Percentiles rank a stretch among this genome's conserved stretches.
Evolutionary conservation across 2,329 filamentous ascomycete species (phyloP).

Genomic region (Fusarium humuli): DNA sequence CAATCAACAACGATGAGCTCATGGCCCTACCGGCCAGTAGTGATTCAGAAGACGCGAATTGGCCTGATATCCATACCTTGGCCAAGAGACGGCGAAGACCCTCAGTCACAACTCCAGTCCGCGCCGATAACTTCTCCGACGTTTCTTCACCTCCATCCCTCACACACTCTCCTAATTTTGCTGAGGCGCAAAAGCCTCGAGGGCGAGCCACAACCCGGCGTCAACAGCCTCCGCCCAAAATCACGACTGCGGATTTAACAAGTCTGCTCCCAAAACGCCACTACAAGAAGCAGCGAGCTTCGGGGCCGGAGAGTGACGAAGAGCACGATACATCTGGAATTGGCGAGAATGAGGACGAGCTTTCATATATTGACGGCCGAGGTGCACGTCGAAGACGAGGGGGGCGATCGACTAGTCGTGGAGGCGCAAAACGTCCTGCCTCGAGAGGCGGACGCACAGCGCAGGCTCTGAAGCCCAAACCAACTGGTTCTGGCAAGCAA

Average conservation of each 20-base stretch:
- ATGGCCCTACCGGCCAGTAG: conserved; percentile 69
- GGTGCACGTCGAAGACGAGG: conserved; percentile 51
- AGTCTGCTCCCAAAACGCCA: conserved; percentile 66
- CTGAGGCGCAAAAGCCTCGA: conserved; percentile 46
- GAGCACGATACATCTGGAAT: conserved; percentile 62
- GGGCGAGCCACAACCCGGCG: conserved; percentile 49
- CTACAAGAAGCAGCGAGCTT: conserved; percentile 54
- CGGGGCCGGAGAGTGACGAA: conserved; percentile 58
- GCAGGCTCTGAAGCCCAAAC: conserved; percentile 43
- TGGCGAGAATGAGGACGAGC: conserved; percentile 67
- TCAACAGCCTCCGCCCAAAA: conserved; percentile 56
- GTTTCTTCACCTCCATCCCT: conserved; percentile 74
- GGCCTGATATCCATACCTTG: conserved; percentile 65
- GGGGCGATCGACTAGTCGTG: conserved; percentile 48
- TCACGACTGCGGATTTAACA: conserved; percentile 67
- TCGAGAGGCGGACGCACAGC: conserved; percentile 45
- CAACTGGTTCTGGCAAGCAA: conserved; percentile 38
- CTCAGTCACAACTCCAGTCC: conserved; percentile 53
- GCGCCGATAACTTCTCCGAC: conserved; percentile 61
- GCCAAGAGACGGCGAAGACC: conserved; percentile 59
- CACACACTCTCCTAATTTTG: conserved; percentile 73
- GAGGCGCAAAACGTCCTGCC: conserved; percentile 44
- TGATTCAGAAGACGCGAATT: conserved; percentile 59
- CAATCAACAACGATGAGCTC: conserved; percentile 60
- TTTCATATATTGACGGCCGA: conserved; percentile 59